A percentile compares a stretch with the other conserved stretches of the same genome.
Conservation (phyloP, 257 asterid species). For the Misopates orontium region DNA sequence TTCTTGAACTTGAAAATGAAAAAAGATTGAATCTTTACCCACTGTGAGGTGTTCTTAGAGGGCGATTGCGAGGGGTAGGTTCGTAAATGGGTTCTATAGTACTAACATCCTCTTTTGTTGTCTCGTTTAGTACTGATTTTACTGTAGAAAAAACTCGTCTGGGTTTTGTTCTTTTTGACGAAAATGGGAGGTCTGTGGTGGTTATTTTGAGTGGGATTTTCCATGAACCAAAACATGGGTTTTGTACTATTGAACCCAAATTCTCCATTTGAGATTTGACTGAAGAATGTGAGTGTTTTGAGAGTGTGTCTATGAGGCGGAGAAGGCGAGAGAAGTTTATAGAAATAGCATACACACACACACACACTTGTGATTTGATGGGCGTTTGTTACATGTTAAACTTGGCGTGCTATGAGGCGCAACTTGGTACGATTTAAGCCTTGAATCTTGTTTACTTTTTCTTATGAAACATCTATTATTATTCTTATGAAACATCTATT, state of each 20-base stretch:
- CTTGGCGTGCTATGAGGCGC: too few relatives aligned
- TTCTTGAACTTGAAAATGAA: neutral
- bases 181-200: constrained; percentile 21
- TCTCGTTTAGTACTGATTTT: constrained; percentile 31
- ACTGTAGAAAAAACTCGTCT: constrained; percentile 20
- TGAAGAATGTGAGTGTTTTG: neutral
- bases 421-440: too few relatives aligned
- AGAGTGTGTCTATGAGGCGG: constrained; percentile 8
- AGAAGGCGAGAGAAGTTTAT: constrained; percentile 21
- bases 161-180: constrained; percentile 28
- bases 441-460: too few relatives aligned
- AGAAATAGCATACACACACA: too few relatives aligned
- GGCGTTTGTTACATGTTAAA: too few relatives aligned
- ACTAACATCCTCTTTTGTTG: constrained; percentile 19
- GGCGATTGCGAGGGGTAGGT: constrained; percentile 75
- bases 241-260: constrained; percentile 21
- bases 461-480: too few relatives aligned
- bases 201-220: constrained; percentile 23
- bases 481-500: too few relatives aligned
- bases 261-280: constrained; percentile 34
- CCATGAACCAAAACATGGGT: constrained; percentile 13
- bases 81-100: constrained; percentile 55
- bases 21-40: constrained; percentile 47
- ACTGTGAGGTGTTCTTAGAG: constrained; percentile 92
- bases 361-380: too few relatives aligned